Evolutionary conservation across 805 yeast species (phyloP), one percentile per base, ranked within the genome.

Genomic region (Naumovozyma baii): DNA sequence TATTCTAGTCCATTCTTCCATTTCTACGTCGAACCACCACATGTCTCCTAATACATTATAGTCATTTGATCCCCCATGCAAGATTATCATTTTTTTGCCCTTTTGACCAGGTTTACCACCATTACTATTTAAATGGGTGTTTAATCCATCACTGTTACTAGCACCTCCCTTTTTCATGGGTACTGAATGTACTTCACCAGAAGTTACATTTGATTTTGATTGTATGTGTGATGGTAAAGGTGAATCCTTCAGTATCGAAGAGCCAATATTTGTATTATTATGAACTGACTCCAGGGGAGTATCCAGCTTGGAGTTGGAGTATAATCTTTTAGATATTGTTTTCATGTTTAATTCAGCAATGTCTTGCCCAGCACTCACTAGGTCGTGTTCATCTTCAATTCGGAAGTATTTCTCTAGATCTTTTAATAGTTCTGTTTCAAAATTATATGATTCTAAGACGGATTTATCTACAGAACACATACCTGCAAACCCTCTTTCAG

Each of bases 21-120:
- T 47, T 15, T 63, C 62, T 15, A 73, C 45, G 47, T 70, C 69
- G 44, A 70, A 73, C 57, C 65, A 61, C 78, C 78, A 74, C 45
- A 66, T 46, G 52, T 73, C 78, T 18, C 72, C 72, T 17, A 59
- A 52, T 3, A 72, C 64, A 18, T 62, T 53, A 5, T 40, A 35
- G 4, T 52, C 50, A 38, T 54, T 45, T 1, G 69, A 63, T 2
- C 71, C 71, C 4, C 71, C 71, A 41, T 66, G 68, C 1, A 61
- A 43, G 2, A 64, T 41, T 2, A 29, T 29, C 13, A n/a, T 29
- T 29, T n/a, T 29, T 5, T 29, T 29, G 5, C 31, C 15, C 7
- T 5, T 29, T 8, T 29, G 7, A 29, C 14, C 14, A 13, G 5
- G 7, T 5, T 9, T 12, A 13, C 31, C 13, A 12, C 31, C 31